Evolutionary conservation across 2,329 filamentous ascomycete species (phyloP), one percentile per base, ranked within the genome.

Genomic region (Dryadomyces sulphureus): DNA sequence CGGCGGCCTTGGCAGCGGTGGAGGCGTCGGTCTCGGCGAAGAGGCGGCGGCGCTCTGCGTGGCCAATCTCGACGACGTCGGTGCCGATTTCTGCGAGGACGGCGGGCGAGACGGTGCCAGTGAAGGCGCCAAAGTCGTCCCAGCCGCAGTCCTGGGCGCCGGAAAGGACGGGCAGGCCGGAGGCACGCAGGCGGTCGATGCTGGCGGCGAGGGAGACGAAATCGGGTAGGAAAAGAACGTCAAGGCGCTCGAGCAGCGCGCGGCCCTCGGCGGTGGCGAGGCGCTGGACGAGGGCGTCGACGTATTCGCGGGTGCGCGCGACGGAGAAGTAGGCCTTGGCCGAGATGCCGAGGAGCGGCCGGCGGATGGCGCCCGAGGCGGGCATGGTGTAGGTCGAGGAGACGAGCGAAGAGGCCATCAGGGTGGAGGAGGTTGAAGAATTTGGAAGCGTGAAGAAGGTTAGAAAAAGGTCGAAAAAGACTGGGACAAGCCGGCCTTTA

Each of bases 321-420:
- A 80, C 72, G 50, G 79, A 75, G 64, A 89, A 89, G 70, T 89
- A 88, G 76, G 87, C 84, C 57, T 88, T 88, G 35, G 82, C 76
- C 41, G 78, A 83, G 52, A 86, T 78, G 60, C 83, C 82, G 49
- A 88, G 69, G 50, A 88, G 68, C 55, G 77, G 78, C 56, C 75
- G 75, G 41, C 67, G 27, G 27, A 12, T n/a, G n/a, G n/a, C n/a
- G n/a, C n/a, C n/a, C n/a, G n/a, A n/a, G n/a, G n/a, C n/a, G n/a
- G n/a, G n/a, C n/a, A n/a, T n/a, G n/a, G n/a, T n/a, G n/a, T n/a
- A 30, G 25, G 27, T 32, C 6, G 27, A 14, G 7, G 27, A 14
- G 27, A 14, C 27, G 9, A 32, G n/a, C n/a, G n/a, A n/a, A n/a
- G n/a, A n/a, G n/a, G n/a, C n/a, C n/a, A n/a, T n/a, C n/a, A n/a